A percentile compares a stretch with the other conserved stretches of the same genome.
Evolutionary conservation across 306 rosid genomes (phyloP).

Genomic region (Castanospermum australe): DNA sequence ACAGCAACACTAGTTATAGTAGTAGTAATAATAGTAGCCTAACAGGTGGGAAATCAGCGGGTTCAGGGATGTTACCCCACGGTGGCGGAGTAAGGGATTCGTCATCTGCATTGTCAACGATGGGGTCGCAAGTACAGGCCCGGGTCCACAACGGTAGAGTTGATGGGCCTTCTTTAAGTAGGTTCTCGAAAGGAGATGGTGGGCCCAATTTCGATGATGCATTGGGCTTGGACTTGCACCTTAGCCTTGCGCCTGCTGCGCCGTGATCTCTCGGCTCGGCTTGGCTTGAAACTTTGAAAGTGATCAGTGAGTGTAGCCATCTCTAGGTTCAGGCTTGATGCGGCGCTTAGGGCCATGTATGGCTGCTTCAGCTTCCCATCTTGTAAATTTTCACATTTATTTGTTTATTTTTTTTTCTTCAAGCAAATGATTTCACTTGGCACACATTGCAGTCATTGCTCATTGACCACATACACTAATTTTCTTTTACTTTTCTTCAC

Average conservation of each 20-base stretch:
- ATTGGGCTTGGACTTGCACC: conserved; percentile 87
- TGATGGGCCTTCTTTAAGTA: conserved; percentile 79
- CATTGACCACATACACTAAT: not conserved
- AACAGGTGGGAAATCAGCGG: conserved; percentile 40
- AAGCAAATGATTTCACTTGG: conserved; percentile 34
- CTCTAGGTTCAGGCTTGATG: conserved; percentile 3
- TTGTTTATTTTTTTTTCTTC: conserved; percentile 17
- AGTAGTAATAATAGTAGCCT: not conserved
- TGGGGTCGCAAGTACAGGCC: conserved; percentile 47
- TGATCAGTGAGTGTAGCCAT: not conserved
- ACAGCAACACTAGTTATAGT: not conserved
- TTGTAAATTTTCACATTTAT: conserved; percentile 67
- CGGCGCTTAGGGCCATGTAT: not conserved
- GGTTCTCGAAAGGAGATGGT: conserved; percentile 61
- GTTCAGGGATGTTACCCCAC: conserved; percentile 45
- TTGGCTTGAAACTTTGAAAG: not conserved
- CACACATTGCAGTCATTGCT: conserved; percentile 18
- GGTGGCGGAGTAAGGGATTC: conserved; percentile 61
- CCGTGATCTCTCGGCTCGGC: conserved; percentile 41
- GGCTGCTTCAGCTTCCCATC: conserved; percentile 28
- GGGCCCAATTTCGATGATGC: conserved; percentile 82
- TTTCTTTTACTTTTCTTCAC: not conserved
- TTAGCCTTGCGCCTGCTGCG: conserved; percentile 81
- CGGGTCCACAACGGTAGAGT: conserved; percentile 56
- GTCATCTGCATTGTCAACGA: conserved; percentile 48